phyloP scores from a whole-genome alignment of 106 monocot species.

The Phalaenopsis equestris region DNA sequence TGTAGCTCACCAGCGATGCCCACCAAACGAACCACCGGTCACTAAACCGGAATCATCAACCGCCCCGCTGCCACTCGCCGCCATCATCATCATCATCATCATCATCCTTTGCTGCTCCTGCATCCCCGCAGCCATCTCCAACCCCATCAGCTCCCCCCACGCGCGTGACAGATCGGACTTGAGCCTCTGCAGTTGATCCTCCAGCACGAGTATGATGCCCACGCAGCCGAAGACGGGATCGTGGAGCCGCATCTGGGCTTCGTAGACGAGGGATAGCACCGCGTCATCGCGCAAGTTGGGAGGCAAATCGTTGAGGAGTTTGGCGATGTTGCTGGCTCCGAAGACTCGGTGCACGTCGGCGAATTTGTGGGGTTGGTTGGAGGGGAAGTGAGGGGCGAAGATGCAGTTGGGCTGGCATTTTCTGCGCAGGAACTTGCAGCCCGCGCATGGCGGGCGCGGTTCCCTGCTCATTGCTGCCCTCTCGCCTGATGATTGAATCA shows the following conservation, averaged over 20 bases:
- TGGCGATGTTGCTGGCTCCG: conserved; percentile 76
- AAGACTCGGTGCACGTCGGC: conserved; percentile 68
- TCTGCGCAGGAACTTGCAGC: conserved; percentile 76
- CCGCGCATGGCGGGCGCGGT: conserved; percentile 46
- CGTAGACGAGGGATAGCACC: conserved; percentile 68
- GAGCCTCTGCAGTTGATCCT: conserved; percentile 11
- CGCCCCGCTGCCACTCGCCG: not conserved
- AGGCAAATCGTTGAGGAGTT: conserved; percentile 57
- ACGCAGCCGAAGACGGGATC: conserved; percentile 85
- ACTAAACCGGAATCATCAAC: no score
- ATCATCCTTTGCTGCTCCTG: not conserved
- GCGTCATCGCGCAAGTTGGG: conserved; percentile 72
- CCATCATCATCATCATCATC: not conserved
- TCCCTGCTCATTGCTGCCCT: not conserved
- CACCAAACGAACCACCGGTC: not conserved
- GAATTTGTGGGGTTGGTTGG: conserved; percentile 67
- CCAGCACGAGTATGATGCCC: conserved; percentile 59
- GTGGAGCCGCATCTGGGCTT: conserved; percentile 65
- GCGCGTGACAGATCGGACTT: no score
- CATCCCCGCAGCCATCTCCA: not conserved
- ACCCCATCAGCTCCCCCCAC: not conserved
- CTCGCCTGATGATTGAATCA: not conserved
- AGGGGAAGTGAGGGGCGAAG: conserved; percentile 76
- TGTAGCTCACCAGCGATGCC: not conserved
- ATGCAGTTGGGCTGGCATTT: conserved; percentile 83